phyloP scores from a whole-genome alignment of 2,329 filamentous ascomycete genomes.

The Clonostachys sp. region DNA sequence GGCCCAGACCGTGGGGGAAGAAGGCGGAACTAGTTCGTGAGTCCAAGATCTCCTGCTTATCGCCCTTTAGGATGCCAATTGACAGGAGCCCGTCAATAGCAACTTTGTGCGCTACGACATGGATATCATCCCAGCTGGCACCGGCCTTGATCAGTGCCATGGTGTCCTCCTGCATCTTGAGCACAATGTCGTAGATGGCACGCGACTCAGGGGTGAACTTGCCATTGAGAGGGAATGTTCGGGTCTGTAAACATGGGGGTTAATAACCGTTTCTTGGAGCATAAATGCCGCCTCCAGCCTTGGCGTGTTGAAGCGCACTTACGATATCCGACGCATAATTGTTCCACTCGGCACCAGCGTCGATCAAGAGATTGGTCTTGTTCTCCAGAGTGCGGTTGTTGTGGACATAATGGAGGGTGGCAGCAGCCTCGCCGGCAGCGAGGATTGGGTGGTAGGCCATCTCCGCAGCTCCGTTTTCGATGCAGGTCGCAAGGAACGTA shows the following conservation, averaged over 20 bases:
- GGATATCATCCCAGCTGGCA: conserved; percentile 76
- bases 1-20: conserved; percentile 86
- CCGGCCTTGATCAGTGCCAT: conserved; percentile 70
- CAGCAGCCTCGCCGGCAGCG: conserved; percentile 73
- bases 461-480: conserved; percentile 70
- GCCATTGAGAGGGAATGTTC: conserved; percentile 78
- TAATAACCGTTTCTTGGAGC: neutral
- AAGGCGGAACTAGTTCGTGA: conserved; percentile 83
- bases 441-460: conserved; percentile 88
- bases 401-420: conserved; percentile 82
- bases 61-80: conserved; percentile 69
- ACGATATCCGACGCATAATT: conserved; percentile 69
- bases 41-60: conserved; percentile 68
- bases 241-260: conserved; percentile 47
- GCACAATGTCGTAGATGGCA: conserved; percentile 77
- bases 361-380: conserved; percentile 77
- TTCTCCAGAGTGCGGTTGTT: conserved; percentile 66
- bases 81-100: conserved; percentile 74
- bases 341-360: conserved; percentile 74
- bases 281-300: no score
- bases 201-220: conserved; percentile 66
- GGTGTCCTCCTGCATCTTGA: conserved; percentile 80
- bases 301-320: conserved; percentile 13
- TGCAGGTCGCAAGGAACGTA: conserved; percentile 71
- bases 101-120: conserved; percentile 73